Conservation (phyloP, 2,329 filamentous ascomycete species). For the Colletotrichum sp. region DNA sequence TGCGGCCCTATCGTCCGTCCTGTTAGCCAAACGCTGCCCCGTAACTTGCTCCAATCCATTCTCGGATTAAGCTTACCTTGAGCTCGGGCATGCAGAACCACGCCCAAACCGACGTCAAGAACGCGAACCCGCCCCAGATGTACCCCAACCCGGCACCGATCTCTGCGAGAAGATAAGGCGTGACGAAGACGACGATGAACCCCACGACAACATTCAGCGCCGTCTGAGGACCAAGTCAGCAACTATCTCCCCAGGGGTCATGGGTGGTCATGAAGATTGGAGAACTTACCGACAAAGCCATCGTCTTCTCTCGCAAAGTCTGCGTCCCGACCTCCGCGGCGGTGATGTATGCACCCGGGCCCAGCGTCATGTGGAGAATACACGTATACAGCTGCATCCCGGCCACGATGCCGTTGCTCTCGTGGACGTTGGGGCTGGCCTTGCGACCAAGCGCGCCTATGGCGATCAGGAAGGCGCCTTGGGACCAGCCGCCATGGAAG, state of each 20-base stretch:
- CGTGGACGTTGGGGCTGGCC: neutral
- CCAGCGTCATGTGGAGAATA: neutral
- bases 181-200: neutral
- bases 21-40: no score
- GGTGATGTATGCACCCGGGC: neutral
- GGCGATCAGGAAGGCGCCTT: constrained; percentile 16
- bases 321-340: neutral
- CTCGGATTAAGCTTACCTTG: neutral
- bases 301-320: neutral
- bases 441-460: constrained; percentile 18
- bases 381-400: neutral
- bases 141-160: neutral
- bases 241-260: accelerated
- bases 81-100: neutral
- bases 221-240: neutral
- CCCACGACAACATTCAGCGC: neutral
- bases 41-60: no score
- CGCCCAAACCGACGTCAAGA: neutral
- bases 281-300: neutral
- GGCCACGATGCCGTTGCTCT: neutral
- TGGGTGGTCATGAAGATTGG: no score
- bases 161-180: neutral
- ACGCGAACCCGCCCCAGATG: neutral
- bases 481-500: constrained; percentile 19
- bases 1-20: neutral